Percentiles rank a stretch among this genome's conserved stretches.
Evolutionary conservation across 495 filamentous ascomycete species (phyloP).

Genomic region (Recurvomyces mirabilis): DNA sequence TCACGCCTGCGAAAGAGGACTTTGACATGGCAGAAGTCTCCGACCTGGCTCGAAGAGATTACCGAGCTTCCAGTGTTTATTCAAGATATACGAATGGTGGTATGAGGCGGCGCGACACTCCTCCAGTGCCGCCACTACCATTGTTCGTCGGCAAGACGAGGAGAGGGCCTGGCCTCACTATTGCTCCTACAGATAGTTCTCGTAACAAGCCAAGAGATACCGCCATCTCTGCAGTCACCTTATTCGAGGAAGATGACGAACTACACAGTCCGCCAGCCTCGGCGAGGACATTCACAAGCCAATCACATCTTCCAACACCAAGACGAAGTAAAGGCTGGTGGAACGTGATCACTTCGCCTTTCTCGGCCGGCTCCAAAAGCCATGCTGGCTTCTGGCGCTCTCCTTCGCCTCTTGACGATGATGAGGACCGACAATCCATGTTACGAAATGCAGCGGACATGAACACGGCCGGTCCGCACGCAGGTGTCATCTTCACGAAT

Average conservation of each 20-base stretch:
- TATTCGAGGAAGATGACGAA: slow-evolving; percentile 45
- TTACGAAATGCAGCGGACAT: slow-evolving; percentile 5
- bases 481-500: slow-evolving; percentile 6
- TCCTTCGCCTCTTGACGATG: not conserved
- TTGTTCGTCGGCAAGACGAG: slow-evolving; percentile 22
- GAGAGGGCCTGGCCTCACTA: slow-evolving; percentile 21
- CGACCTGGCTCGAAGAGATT: slow-evolving; percentile 22
- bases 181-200: slow-evolving; percentile 22
- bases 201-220: not conserved
- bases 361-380: slow-evolving; percentile 26
- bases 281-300: not conserved
- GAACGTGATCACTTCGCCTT: slow-evolving; percentile 73
- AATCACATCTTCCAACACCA: slow-evolving; percentile 34
- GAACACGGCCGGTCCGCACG: not conserved
- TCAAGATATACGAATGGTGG: slow-evolving; percentile 45
- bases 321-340: slow-evolving; percentile 73
- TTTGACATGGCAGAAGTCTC: slow-evolving; percentile 51
- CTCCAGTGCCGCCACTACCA: slow-evolving; percentile 56
- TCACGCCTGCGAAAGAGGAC: slow-evolving; percentile 54
- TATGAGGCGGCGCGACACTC: slow-evolving; percentile 29
- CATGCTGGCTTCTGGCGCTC: slow-evolving; percentile 9
- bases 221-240: slow-evolving; percentile 37
- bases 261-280: slow-evolving; percentile 8
- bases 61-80: slow-evolving; percentile 55
- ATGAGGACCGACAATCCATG: slow-evolving; percentile 5